These are phyloP conservation scores for Juncus inflexus DNA, from an alignment of 176 grass and related monocot genomes.

Conservation along the genomic window DNA sequence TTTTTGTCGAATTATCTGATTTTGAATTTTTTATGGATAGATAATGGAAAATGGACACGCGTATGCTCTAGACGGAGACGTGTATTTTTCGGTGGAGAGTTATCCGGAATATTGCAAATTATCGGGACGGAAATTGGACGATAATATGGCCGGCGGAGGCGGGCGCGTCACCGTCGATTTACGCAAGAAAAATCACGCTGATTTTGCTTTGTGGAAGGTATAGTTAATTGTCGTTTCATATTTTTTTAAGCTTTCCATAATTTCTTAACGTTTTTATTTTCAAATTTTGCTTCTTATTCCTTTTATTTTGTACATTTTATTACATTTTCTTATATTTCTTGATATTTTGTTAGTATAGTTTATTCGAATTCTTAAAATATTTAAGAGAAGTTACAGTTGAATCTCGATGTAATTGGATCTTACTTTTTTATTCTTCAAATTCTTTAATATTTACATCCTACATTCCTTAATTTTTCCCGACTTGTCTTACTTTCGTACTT, in stretches of 20 bases:
- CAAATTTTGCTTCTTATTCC: too few species aligned
- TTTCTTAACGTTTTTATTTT: too few species aligned
- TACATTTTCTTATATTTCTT: too few species aligned
- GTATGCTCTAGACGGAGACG: slow-evolving; percentile 49
- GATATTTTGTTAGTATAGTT: too few species aligned
- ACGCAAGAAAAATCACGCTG: slow-evolving; percentile 47
- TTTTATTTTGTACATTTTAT: too few species aligned
- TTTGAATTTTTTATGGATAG: slow-evolving; percentile 11
- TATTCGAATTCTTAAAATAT: too few species aligned
- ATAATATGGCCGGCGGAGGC: slow-evolving; percentile 47
- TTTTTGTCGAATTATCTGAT: background rate
- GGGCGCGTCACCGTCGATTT: slow-evolving; percentile 43
- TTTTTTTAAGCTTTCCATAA: too few species aligned
- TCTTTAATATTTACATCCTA: background rate
- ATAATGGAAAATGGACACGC: slow-evolving; percentile 44
- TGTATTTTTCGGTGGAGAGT: slow-evolving; percentile 47
- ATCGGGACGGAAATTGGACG: slow-evolving; percentile 45
- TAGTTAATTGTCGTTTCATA: too few species aligned
- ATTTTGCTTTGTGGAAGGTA: slow-evolving; percentile 58
- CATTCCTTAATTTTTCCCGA: background rate
- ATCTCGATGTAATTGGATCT: too few species aligned
- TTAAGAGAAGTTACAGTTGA: too few species aligned
- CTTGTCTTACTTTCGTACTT: too few species aligned
- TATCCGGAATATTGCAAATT: slow-evolving; percentile 40
- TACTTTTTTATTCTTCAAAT: background rate